Evolutionary conservation across 2,329 filamentous ascomycete species (phyloP).

Genomic region (Botrytis elliptica): DNA sequence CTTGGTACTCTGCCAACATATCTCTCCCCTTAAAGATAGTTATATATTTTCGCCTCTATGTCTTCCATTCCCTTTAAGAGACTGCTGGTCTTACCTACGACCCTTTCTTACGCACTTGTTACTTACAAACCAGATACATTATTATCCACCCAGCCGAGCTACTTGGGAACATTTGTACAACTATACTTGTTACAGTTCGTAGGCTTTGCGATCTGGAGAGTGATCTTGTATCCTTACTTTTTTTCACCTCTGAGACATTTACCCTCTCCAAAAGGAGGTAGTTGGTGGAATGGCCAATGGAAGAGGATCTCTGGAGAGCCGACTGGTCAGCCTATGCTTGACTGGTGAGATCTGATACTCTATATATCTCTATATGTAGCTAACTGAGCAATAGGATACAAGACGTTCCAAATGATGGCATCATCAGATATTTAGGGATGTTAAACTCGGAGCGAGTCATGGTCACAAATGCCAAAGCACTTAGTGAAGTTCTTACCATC

Average conservation of each 20-base stretch:
- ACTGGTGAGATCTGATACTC: constrained; percentile 37
- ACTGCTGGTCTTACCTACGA: constrained; percentile 30
- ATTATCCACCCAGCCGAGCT: constrained; percentile 34
- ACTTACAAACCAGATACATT: constrained; percentile 31
- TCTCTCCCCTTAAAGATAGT: background rate
- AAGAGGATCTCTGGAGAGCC: constrained; percentile 41
- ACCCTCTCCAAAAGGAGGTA: constrained; percentile 48
- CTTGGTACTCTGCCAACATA: constrained; percentile 2
- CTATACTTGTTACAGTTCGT: constrained; percentile 43
- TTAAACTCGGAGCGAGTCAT: constrained; percentile 65
- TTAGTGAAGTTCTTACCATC: constrained; percentile 68
- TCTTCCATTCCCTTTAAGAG: constrained; percentile 32
- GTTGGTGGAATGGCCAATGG: constrained; percentile 49
- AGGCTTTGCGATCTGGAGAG: constrained; percentile 42
- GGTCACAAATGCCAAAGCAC: constrained; percentile 59
- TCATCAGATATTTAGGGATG: constrained; percentile 64
- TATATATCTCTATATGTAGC: background rate
- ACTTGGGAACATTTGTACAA: constrained; percentile 43
- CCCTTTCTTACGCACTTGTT: constrained; percentile 31
- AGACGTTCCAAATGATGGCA: constrained; percentile 62
- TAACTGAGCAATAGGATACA: constrained; percentile 48
- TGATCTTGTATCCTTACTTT: constrained; percentile 56
- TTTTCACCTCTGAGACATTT: constrained; percentile 58
- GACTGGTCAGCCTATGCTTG: constrained; percentile 41
- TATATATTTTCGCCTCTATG: constrained; percentile 21